A percentile compares a stretch with the other conserved stretches of the same genome.
phyloP scores from a whole-genome alignment of 2,329 filamentous ascomycete species.

The Pseudopithomyces maydicus region DNA sequence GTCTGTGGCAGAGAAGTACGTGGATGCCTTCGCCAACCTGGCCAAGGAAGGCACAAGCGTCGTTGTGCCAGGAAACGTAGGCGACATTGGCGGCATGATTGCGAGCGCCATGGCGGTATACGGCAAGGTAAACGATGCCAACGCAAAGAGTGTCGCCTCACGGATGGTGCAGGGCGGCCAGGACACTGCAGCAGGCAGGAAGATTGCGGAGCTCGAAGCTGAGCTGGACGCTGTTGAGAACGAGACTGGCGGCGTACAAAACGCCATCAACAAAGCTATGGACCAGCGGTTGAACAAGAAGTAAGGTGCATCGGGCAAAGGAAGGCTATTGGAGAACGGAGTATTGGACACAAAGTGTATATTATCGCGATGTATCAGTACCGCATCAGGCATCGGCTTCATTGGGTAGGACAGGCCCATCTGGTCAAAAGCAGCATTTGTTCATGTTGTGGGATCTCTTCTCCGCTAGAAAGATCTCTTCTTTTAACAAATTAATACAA shows the following conservation, averaged over 20 bases:
- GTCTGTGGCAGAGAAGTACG: constrained; percentile 95
- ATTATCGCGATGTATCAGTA: constrained; percentile 41
- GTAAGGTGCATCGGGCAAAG: constrained; percentile 7
- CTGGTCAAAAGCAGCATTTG: constrained; percentile 17
- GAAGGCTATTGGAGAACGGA: constrained; percentile 1
- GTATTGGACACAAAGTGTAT: constrained; percentile 27
- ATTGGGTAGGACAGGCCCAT: constrained; percentile 17
- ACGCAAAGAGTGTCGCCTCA: constrained; percentile 70
- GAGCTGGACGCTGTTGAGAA: constrained; percentile 30
- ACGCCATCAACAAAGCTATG: constrained; percentile 42
- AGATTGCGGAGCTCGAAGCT: constrained; percentile 39
- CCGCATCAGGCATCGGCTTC: constrained; percentile 27
- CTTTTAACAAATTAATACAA: constrained; percentile 19
- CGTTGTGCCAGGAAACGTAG: constrained; percentile 94
- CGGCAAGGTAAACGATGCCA: constrained; percentile 84
- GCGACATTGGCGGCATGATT: constrained; percentile 96
- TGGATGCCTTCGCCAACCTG: constrained; percentile 89
- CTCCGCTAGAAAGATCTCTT: constrained; percentile 17
- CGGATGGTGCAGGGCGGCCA: constrained; percentile 38
- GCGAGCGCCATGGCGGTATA: constrained; percentile 94
- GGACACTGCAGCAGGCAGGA: constrained; percentile 28
- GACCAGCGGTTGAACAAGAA: constrained; percentile 39
- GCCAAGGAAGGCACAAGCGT: constrained; percentile 95
- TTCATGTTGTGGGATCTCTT: constrained; percentile 15
- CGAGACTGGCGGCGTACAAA: constrained; percentile 28